phyloP scores from a whole-genome alignment of 257 asterid genomes.

The Plantago ovata region DNA sequence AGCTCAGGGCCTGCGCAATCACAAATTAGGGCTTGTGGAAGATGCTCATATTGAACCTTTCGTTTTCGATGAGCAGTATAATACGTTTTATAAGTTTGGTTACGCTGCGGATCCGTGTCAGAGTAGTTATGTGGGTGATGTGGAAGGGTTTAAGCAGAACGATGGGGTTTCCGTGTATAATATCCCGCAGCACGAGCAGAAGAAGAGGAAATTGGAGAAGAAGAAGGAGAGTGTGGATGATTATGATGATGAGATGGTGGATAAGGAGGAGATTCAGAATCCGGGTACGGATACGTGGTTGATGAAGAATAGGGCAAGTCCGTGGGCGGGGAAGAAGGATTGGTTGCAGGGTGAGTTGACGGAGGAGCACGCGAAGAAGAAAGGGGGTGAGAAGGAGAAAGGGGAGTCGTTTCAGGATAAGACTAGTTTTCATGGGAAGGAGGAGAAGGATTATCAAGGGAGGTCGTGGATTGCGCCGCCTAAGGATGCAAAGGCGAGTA shows the following conservation, averaged over 20 bases:
- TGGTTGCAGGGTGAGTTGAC: conserved; percentile 72
- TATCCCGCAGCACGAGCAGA: conserved; percentile 78
- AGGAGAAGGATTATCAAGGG: conserved; percentile 95
- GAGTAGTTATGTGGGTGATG: conserved; percentile 70
- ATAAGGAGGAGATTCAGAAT: conserved; percentile 54
- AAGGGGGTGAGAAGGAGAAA: conserved; percentile 69
- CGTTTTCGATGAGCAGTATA: conserved; percentile 94
- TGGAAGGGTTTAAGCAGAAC: conserved; percentile 47
- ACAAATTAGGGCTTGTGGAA: conserved; percentile 91
- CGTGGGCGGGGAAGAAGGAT: conserved; percentile 93
- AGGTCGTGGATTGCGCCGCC: conserved; percentile 97
- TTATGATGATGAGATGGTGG: conserved; percentile 36
- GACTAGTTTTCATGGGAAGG: conserved; percentile 89
- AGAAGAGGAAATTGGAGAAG: conserved; percentile 71
- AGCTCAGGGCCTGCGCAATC: conserved; percentile 95
- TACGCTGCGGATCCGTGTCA: conserved; percentile 93
- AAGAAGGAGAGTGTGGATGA: conserved; percentile 73
- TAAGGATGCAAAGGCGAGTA: conserved; percentile 88
- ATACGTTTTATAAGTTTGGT: conserved; percentile 82
- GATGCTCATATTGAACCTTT: conserved; percentile 72
- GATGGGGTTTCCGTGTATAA: conserved; percentile 79
- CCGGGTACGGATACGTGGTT: conserved; percentile 84
- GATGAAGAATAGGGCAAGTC: conserved; percentile 88
- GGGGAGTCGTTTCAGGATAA: conserved; percentile 62
- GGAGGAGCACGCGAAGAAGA: conserved; percentile 93